A percentile compares a stretch with the other conserved stretches of the same genome.
These are phyloP conservation scores for Uromyces viciae-fabae DNA, from an alignment of 1,284 basidiomycete genomes.

Conservation along the genomic window DNA sequence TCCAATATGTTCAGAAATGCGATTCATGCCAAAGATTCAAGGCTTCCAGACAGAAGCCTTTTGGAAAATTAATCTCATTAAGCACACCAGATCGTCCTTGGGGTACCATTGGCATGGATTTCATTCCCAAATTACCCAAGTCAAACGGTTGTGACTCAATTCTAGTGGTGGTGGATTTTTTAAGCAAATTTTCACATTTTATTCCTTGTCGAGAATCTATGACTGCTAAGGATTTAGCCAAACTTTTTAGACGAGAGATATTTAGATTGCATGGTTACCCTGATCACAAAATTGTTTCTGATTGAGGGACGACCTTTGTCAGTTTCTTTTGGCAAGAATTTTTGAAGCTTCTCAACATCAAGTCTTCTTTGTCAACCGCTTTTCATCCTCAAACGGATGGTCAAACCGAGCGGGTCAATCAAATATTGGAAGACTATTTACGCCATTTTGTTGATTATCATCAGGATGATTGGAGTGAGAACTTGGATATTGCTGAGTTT, in stretches of 20 bases:
- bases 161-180: conserved; percentile 57
- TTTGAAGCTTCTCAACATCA: neutral
- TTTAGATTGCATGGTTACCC: conserved; percentile 19
- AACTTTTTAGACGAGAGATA: neutral
- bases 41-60: neutral
- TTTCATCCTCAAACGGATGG: conserved; percentile 33
- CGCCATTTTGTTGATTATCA: neutral
- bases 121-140: conserved; percentile 58
- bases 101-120: conserved; percentile 58
- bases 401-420: conserved; percentile 1
- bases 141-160: conserved; percentile 56
- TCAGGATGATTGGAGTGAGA: conserved; percentile 6
- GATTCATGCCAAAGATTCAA: conserved; percentile 11
- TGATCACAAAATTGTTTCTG: conserved; percentile 3
- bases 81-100: conserved; percentile 55
- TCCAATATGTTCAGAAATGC: neutral
- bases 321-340: neutral
- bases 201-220: conserved; percentile 38
- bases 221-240: neutral
- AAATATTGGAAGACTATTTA: neutral
- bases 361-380: neutral
- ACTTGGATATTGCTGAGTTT: conserved; percentile 25
- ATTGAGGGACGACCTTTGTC: neutral
- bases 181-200: conserved; percentile 58
- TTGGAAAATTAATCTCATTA: conserved; percentile 56